Base-by-base conservation (phyloP, 176 grass and related monocot genomes). In the Urochloa ruziziensis region DNA sequence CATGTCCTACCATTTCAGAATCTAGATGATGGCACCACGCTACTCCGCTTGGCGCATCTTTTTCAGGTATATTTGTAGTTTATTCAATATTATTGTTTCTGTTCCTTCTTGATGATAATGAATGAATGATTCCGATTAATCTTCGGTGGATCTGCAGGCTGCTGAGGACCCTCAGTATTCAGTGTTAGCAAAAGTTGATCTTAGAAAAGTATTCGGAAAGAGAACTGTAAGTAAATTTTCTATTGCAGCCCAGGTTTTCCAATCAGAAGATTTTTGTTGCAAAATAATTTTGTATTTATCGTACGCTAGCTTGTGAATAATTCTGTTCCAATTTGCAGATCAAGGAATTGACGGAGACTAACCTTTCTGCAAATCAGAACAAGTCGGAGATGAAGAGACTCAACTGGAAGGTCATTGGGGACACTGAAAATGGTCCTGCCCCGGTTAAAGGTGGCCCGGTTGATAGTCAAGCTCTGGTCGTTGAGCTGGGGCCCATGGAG, bases 401-500 rank as follows among this genome's bases (percentile, higher is more conserved):
- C 39, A 88, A 40, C 6, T 94, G 95, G 95, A 92, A 73, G 40
- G 83, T 89, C 11, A 12, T 72, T 17, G 88, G 63, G 39, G 81
- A 77, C 12, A 78, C 44, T 48, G 28, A 70, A 75, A 79, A 12
- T 81, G 68, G 49, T 34, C 63, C 88, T 4, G 9, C 43, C 19
- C 86, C 95, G 11, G 0, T 88, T 21, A 94, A 65, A 68, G 92
- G 95, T 25, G 83, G 86, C 32, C 78, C 92, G 0, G 88, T 97
- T 78, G 62, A 89, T 34, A 84, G 21, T 78, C n/a, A 73, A 62
- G 27, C 81, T 51, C 90, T 91, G 44, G 25, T 97, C 10, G 90
- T 97, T 48, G 92, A 89, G 46, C 59, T 97, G 35, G 95, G 88
- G 28, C 95, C 95, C 1, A 97, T 97, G 95, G 95, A 97, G 84